These are phyloP conservation scores for Globisporangium solare DNA, from an alignment of 352 stramenopile genomes.

Conservation along the genomic window DNA sequence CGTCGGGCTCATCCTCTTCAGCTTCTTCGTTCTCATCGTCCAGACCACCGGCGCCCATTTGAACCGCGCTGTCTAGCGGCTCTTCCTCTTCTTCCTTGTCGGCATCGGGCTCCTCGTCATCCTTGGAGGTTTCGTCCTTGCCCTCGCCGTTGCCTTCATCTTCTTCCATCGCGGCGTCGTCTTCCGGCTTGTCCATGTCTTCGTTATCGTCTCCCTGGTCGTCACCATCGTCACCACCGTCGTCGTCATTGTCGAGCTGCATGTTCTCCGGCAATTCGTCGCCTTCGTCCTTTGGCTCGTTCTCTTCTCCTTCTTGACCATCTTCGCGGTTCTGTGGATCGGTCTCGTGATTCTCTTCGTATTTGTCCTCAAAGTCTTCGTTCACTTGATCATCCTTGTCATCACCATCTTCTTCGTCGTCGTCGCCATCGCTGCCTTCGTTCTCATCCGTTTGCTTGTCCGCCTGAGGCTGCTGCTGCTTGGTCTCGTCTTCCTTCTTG, in stretches of 20 bases:
- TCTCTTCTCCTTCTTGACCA: constrained; percentile 43
- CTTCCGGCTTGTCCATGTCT: constrained; percentile 52
- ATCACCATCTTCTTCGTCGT: constrained; percentile 38
- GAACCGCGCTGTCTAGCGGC: constrained; percentile 55
- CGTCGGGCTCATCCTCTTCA: constrained; percentile 61
- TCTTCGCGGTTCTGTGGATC: constrained; percentile 54
- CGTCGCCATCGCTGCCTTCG: constrained; percentile 38
- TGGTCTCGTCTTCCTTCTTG: constrained; percentile 35
- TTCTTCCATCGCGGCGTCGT: constrained; percentile 24
- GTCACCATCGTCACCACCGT: constrained; percentile 32
- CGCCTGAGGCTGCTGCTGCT: constrained; percentile 27
- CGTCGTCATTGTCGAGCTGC: constrained; percentile 68
- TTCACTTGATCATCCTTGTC: constrained; percentile 86
- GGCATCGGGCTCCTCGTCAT: constrained; percentile 54
- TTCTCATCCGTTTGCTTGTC: constrained; percentile 48
- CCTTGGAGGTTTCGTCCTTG: constrained; percentile 32
- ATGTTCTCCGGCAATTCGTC: constrained; percentile 83
- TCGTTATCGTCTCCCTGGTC: constrained; percentile 34
- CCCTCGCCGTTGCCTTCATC: constrained; percentile 27
- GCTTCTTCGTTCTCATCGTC: constrained; percentile 72
- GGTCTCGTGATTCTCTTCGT: constrained; percentile 72
- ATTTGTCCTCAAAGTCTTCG: constrained; percentile 88
- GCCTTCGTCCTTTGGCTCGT: constrained; percentile 46
- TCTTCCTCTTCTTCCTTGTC: constrained; percentile 72
- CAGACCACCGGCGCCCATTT: constrained; percentile 64